Evolutionary conservation across 176 grass and related monocot species (phyloP).

Genomic region (Aegilops tauschii): DNA sequence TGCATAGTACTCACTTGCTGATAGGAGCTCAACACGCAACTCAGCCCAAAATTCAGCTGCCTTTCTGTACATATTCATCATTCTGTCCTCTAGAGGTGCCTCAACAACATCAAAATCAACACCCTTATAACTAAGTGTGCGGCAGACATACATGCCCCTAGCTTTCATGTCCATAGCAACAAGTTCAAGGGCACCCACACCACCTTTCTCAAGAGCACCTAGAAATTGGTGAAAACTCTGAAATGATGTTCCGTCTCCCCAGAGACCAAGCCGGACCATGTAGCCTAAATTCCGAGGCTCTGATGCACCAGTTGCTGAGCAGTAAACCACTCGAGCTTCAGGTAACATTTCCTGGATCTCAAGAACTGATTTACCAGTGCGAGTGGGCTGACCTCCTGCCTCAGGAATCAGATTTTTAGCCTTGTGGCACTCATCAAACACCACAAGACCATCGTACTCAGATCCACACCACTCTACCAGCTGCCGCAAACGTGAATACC

Average conservation of each 20-base stretch:
- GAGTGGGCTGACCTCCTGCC: constrained; percentile 71
- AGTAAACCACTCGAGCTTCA: constrained; percentile 86
- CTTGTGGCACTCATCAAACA: constrained; percentile 99
- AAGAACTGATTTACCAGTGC: constrained; percentile 87
- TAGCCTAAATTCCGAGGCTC: constrained; percentile 95
- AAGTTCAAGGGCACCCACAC: constrained; percentile 96
- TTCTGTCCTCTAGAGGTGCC: constrained; percentile 81
- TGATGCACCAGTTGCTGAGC: constrained; percentile 93
- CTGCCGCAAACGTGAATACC: constrained; percentile 84
- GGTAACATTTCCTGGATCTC: constrained; percentile 83
- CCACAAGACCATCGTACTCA: constrained; percentile 78
- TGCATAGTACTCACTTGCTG: constrained; percentile 69
- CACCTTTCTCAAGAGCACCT: constrained; percentile 96
- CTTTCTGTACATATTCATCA: constrained; percentile 95
- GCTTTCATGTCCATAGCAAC: constrained; percentile 99
- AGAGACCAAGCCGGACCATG: constrained; percentile 93
- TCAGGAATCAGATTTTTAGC: constrained; percentile 96
- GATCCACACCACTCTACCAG: constrained; percentile 87
- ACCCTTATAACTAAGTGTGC: constrained; percentile 90
- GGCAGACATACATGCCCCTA: constrained; percentile 98
- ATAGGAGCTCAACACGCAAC: constrained; percentile 84
- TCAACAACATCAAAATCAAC: constrained; percentile 87
- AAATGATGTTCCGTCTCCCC: constrained; percentile 83
- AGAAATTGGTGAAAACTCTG: constrained; percentile 75
- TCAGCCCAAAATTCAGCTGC: constrained; percentile 94